Evolutionary conservation across 148 eudicot genomes (phyloP), one percentile per base, ranked within the genome.

Genomic region (Linanthus parryae): DNA sequence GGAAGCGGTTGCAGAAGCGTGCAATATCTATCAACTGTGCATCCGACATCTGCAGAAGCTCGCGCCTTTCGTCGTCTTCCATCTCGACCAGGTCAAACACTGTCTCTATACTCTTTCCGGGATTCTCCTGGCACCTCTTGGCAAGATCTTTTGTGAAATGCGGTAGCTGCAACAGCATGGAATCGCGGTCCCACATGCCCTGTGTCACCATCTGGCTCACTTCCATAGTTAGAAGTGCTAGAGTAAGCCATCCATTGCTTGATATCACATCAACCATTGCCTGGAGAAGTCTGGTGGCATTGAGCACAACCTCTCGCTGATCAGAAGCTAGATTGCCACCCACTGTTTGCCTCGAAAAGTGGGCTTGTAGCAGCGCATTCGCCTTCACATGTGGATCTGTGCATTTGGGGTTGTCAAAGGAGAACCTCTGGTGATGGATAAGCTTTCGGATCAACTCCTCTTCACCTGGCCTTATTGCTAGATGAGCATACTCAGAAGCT

Each of bases 111-210:
- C 74, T 64, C 58, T 78, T 85, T 3, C 79, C 85, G 0, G 92
- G 85, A 48, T 79, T 74, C 41, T 90, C 95, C 41, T 85, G 85
- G 64, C 97, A 90, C 54, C 61, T 74, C 62, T 74, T 74, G 8
- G 77, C 80, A 46, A 79, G 37, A 14, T 79, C 80, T 31, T 72
- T 68, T 7, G 77, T 71, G 64, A 79, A 74, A 55, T 79, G 72
- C 6, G 77, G 80, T 49, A 90, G 80, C 58, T 90, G 97, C 48
- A 90, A 71, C 22, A 90, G 97, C 81, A 82, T 76, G 44, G 97
- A 85, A 48, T 90, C 97, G 12, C 95, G 78, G 62, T 85, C 95
- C 97, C 97, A 90, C 92, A 90, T 85, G 18, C 95, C 97, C 48
- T 90, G 97, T 9, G 95, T 85, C 50, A 80, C 88, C 97, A 90